Percentiles rank a stretch among this genome's conserved stretches.
Conservation (phyloP, 169 alveolate genomes). For the Fabrea salina region DNA sequence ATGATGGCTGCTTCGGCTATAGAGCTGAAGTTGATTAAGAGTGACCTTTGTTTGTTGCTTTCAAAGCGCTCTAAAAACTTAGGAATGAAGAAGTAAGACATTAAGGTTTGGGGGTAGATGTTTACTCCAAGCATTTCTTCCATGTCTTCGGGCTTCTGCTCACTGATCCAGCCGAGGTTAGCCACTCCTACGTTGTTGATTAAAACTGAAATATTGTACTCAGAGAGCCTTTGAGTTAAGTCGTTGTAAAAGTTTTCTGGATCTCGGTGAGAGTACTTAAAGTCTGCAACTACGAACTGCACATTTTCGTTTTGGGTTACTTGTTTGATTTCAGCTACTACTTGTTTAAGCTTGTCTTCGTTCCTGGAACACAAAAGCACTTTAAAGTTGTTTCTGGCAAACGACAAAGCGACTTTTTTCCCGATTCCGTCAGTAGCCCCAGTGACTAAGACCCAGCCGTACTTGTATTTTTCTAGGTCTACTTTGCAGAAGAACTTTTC, state of each 20-base stretch:
- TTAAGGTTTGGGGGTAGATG: constrained; percentile 16
- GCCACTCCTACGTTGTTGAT: constrained; percentile 35
- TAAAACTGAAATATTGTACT: constrained; percentile 24
- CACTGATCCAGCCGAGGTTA: not conserved
- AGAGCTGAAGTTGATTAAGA: not conserved
- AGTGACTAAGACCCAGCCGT: constrained; percentile 32
- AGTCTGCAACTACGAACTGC: constrained; percentile 21
- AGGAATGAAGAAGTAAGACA: constrained; percentile 5
- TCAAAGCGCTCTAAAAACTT: not conserved
- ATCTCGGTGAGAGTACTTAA: constrained; percentile 9
- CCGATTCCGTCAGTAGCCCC: constrained; percentile 40
- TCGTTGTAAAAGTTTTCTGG: not conserved
- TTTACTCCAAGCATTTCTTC: constrained; percentile 13
- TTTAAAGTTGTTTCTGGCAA: constrained; percentile 30
- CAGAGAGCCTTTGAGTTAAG: not conserved
- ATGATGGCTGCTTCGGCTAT: not conserved
- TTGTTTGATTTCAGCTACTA: not conserved
- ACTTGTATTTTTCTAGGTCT: not conserved
- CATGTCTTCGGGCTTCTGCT: not conserved
- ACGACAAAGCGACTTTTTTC: constrained; percentile 5
- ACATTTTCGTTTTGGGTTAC: not conserved
- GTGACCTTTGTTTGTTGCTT: not conserved
- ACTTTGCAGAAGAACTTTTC: not conserved
- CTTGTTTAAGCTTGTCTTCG: constrained; percentile 19
- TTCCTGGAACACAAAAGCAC: constrained; percentile 30